Percentiles rank a stretch among this genome's conserved stretches.
Conservation (phyloP, 148 eudicot species). For the Cornus controversa region DNA sequence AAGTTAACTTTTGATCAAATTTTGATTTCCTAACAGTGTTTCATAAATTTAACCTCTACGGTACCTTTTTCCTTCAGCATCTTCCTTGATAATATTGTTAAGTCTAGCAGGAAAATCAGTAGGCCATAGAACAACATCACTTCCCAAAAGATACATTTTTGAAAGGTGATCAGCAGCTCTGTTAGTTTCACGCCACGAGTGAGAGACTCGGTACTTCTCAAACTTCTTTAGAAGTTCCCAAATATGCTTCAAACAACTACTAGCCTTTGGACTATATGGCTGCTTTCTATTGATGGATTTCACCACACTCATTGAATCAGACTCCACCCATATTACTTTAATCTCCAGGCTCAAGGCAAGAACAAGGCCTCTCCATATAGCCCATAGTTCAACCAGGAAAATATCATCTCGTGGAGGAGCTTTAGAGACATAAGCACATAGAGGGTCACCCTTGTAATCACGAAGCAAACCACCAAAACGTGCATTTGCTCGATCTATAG, state of each 20-base stretch:
- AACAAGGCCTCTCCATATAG: slow-evolving; percentile 32
- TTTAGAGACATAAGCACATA: slow-evolving; percentile 24
- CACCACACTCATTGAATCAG: slow-evolving; percentile 24
- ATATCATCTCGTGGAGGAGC: slow-evolving; percentile 7
- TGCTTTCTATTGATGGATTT: slow-evolving; percentile 22
- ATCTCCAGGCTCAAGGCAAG: slow-evolving; percentile 17
- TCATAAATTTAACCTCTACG: background rate
- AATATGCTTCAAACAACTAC: slow-evolving; percentile 9
- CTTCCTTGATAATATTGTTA: slow-evolving; percentile 6
- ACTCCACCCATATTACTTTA: slow-evolving; percentile 28
- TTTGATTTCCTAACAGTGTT: no score
- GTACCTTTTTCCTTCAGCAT: slow-evolving; percentile 16
- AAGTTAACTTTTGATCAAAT: no score
- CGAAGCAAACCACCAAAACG: slow-evolving; percentile 30
- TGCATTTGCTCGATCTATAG: slow-evolving; percentile 9
- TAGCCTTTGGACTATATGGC: slow-evolving; percentile 14
- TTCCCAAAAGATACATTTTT: slow-evolving; percentile 20
- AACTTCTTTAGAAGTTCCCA: slow-evolving; percentile 20
- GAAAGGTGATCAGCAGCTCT: slow-evolving; percentile 27
- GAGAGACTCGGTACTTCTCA: slow-evolving; percentile 16
- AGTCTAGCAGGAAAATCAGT: slow-evolving; percentile 8
- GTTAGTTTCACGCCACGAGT: slow-evolving; percentile 25
- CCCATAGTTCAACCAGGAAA: slow-evolving; percentile 28
- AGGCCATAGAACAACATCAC: slow-evolving; percentile 15
- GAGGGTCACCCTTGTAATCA: slow-evolving; percentile 13